Conservation (phyloP, 768 basidiomycete species). For the Leucosporidium yakuticum region DNA sequence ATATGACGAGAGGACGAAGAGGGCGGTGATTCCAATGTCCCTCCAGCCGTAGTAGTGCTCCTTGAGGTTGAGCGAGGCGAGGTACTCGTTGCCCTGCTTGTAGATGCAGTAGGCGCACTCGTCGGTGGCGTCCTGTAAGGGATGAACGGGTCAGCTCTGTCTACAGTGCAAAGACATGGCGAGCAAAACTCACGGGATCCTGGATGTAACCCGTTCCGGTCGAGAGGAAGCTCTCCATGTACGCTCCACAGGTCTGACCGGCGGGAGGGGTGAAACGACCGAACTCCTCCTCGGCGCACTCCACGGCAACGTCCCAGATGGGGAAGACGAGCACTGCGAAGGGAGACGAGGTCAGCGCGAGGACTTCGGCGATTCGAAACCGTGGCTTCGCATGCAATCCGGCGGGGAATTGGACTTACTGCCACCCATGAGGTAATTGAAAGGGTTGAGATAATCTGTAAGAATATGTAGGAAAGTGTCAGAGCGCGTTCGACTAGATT, state of each 20-base stretch:
- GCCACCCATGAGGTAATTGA: too few relatives aligned
- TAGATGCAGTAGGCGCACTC: conserved; percentile 66
- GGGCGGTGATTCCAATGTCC: conserved; percentile 31
- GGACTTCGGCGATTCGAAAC: too few relatives aligned
- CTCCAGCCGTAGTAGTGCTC: conserved; percentile 46
- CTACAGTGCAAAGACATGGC: too few relatives aligned
- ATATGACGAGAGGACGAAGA: too few relatives aligned
- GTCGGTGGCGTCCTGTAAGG: conserved; percentile 55
- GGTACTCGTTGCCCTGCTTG: conserved; percentile 63
- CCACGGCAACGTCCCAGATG: neutral
- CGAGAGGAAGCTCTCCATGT: conserved; percentile 61
- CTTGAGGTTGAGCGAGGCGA: conserved; percentile 58
- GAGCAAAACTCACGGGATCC: conserved; percentile 41
- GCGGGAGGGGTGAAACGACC: conserved; percentile 63
- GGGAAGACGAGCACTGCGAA: too few relatives aligned
- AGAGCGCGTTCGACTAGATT: too few relatives aligned
- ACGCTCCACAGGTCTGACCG: conserved; percentile 64
- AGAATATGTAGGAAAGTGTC: too few relatives aligned
- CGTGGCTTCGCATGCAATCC: too few relatives aligned
- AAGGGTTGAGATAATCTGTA: too few relatives aligned
- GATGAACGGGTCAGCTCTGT: too few relatives aligned
- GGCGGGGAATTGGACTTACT: too few relatives aligned
- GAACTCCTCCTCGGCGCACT: conserved; percentile 61
- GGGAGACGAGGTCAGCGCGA: too few relatives aligned
- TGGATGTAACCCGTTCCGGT: conserved; percentile 63